A percentile compares a stretch with the other conserved stretches of the same genome.
These are phyloP conservation scores for Pistacia vera DNA, from an alignment of 345 rosid species.

Conservation along the genomic window DNA sequence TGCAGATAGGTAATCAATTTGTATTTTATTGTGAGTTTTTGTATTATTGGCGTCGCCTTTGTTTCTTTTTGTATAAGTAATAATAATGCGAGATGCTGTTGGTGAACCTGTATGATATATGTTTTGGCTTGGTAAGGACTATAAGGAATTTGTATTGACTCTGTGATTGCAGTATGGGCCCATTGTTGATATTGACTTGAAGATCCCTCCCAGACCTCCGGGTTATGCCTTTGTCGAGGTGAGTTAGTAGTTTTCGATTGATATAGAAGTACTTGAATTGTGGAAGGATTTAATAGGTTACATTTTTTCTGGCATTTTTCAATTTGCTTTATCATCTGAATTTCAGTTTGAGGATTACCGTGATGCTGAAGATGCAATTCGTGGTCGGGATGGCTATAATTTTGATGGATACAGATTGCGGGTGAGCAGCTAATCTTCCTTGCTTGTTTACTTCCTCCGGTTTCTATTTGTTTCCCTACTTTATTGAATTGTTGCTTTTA, in stretches of 20 bases:
- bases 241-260: constrained; percentile 1
- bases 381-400: constrained; percentile 87
- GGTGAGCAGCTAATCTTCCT: constrained; percentile 42
- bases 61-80: too few relatives aligned
- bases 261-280: neutral
- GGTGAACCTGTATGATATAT: neutral
- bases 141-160: neutral
- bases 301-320: neutral
- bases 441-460: neutral
- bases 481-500: neutral
- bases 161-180: constrained; percentile 75
- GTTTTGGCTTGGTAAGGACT: neutral
- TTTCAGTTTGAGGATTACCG: constrained; percentile 88
- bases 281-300: neutral
- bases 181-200: constrained; percentile 86
- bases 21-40: too few relatives aligned
- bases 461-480: neutral
- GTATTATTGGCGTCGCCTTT: too few relatives aligned
- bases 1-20: too few relatives aligned
- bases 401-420: constrained; percentile 84
- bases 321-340: neutral
- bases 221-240: constrained; percentile 99
- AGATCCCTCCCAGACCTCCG: constrained; percentile 95
- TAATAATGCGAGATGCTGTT: neutral
- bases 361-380: constrained; percentile 94